Evolutionary conservation across 495 filamentous ascomycete species (phyloP), one percentile per base, ranked within the genome.

Genomic region (Daldinia grandis): DNA sequence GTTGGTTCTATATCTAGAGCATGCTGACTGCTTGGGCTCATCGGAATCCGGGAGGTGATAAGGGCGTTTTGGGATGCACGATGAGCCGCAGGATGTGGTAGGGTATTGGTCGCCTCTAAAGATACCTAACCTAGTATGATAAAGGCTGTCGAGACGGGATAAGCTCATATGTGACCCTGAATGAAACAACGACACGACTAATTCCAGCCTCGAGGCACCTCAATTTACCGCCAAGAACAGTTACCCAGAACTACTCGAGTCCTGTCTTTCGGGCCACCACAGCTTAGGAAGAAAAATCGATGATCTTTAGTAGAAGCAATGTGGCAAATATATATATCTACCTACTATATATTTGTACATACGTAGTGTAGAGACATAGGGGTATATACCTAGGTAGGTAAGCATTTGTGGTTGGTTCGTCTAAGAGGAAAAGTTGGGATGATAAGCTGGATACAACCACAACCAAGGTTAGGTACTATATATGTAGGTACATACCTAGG

Each of bases 41-140:
- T 59, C 69, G 54, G 64, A 59, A 67, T 57, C 61, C 54, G 28
- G 61, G 51, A 72, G 64, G 56, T 47, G 61, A 60, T 56, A 35
- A 56, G 59, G 50, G 35, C 58, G 56, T 21, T 47, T 49, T 25
- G 30, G 42, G 44, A 58, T 24, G 60, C 60, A 56, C 57, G 31
- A 62, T 58, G 68, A 62, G 58, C 68, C 68, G 68, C 44, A 50
- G 28, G 17, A 35, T 25, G 28, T 30, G 42, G 62, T 47, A 60
- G 35, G 64, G 31, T 58, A 61, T 56, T 19, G 30, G 44, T n/a
- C 38, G 66, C 58, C 44, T 58, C n/a, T 27, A 24, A 54, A 42
- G 17, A 25, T 53, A n/a, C n/a, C n/a, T n/a, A n/a, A n/a, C n/a
- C n/a, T n/a, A 27, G 44, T 27, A 31, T 31, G 62, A 31, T 49